Evolutionary conservation across 352 stramenopile species (phyloP), one percentile per base, ranked within the genome.

Genomic region (Globisporangium canariense): DNA sequence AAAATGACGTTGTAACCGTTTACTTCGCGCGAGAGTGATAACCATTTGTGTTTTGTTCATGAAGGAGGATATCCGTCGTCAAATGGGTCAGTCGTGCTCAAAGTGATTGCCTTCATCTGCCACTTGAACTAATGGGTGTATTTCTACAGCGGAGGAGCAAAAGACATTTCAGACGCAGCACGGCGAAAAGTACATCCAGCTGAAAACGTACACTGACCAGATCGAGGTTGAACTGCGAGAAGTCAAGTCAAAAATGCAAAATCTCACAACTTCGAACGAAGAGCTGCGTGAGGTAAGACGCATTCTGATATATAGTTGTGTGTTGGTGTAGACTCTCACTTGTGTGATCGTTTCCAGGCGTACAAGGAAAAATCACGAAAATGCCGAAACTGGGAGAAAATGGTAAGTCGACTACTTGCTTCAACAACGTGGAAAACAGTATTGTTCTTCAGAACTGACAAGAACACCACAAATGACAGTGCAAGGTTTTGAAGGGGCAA

Each of bases 381-480:
- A 74, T 95, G 86, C 66, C 71, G 86, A 13, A 93, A 93, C 68
- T 95, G 84, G 83, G 86, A 95, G 68, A 95, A 93, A 70, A 93
- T 95, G 84, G 86, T 88, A 63, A 54, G 62, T n/a, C 59, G 9
- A 53, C 46, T 22, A 3, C 1, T 25, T 57, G 61, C 10, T 50
- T 16, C 11, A 1, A 49, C 25, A 57, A 50, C 7, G 47, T 14
- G 13, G 10, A 30, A 49, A 18, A n/a, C 36, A 41, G 8, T 10
- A 22, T 16, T 10, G 20, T 56, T 8, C 16, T 4, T 45, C 30
- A 28, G 52, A 30, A 14, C 36, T 70, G 30, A 62, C 45, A 16
- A 58, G 7, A 18, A 60, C 51, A 18, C 60, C 22, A 90, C 36
- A n/a, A n/a, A 46, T 46, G 40, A 46, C 40, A 46, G 79, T 93